Evolutionary conservation across 305 asterid species (phyloP).

Genomic region (Ruellia speciosa): DNA sequence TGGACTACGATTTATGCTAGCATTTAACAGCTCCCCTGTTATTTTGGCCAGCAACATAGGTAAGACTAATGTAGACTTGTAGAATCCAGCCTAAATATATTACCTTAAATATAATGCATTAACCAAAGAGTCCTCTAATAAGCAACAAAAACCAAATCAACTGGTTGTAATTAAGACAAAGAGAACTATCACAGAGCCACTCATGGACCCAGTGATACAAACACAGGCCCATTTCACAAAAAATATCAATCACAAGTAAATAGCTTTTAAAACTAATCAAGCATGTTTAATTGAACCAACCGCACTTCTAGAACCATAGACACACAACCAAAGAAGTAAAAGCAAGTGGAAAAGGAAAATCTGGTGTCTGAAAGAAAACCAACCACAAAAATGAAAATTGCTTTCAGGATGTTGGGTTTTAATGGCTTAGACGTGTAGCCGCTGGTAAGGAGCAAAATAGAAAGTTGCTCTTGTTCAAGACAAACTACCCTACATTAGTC

Average conservation of each 20-base stretch:
- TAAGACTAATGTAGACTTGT: constrained; percentile 13
- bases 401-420: too few relatives aligned
- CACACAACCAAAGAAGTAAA: not conserved
- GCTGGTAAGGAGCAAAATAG: not conserved
- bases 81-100: not conserved
- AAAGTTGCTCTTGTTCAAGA: not conserved
- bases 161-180: not conserved
- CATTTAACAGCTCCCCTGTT: constrained; percentile 87
- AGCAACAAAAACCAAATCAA: not conserved
- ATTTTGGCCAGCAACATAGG: constrained; percentile 18
- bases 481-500: not conserved
- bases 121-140: not conserved
- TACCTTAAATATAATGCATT: not conserved
- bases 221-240: too few relatives aligned
- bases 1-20: constrained; percentile 91
- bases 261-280: not conserved
- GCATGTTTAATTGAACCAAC: not conserved
- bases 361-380: too few relatives aligned
- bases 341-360: not conserved
- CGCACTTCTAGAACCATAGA: not conserved
- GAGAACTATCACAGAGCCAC: not conserved
- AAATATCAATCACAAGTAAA: not conserved
- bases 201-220: not conserved
- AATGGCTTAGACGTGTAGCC: too few relatives aligned
- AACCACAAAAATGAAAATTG: too few relatives aligned